These are phyloP conservation scores for Elongisporangium senticosum DNA, from an alignment of 352 stramenopile species.

Conservation along the genomic window DNA sequence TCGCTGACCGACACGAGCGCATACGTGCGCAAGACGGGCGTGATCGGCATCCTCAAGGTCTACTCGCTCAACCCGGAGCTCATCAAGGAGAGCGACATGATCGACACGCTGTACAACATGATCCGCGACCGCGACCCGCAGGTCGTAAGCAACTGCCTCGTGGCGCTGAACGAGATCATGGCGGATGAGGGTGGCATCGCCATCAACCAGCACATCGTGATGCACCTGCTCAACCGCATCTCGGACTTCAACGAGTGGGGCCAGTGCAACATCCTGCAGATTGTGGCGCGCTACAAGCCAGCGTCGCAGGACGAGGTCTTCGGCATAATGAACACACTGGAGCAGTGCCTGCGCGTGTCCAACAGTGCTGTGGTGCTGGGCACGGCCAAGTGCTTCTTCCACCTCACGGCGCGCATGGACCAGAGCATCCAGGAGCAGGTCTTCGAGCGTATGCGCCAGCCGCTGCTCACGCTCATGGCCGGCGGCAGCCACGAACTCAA, in stretches of 20 bases:
- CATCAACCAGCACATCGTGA: slow-evolving; percentile 96
- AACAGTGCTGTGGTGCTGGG: slow-evolving; percentile 96
- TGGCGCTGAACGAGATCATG: slow-evolving; percentile 99
- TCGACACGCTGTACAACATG: slow-evolving; percentile 99
- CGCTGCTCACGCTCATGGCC: slow-evolving; percentile 97
- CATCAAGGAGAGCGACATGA: slow-evolving; percentile 92
- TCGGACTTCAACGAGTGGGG: slow-evolving; percentile 99
- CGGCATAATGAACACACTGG: slow-evolving; percentile 97
- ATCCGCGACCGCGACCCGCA: slow-evolving; percentile 96
- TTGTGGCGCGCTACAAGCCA: slow-evolving; percentile 94
- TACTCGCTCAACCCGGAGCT: slow-evolving; percentile 89
- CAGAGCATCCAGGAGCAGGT: slow-evolving; percentile 81
- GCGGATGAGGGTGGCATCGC: slow-evolving; percentile 94
- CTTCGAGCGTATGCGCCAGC: slow-evolving; percentile 90
- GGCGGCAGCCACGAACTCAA: slow-evolving; percentile 90
- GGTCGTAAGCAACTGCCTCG: slow-evolving; percentile 96
- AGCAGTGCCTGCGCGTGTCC: slow-evolving; percentile 93
- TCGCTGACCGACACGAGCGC: slow-evolving; percentile 94
- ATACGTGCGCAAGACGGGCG: slow-evolving; percentile 98
- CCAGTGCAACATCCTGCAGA: slow-evolving; percentile 94
- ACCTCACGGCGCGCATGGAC: slow-evolving; percentile 92
- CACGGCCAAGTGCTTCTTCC: slow-evolving; percentile 97
- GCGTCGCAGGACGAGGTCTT: slow-evolving; percentile 94
- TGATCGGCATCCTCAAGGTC: slow-evolving; percentile 99
- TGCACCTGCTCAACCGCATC: slow-evolving; percentile 97